Evolutionary conservation across 2,329 filamentous ascomycete species (phyloP), one percentile per base, ranked within the genome.

Genomic region (Pseudocercospora eumusae): DNA sequence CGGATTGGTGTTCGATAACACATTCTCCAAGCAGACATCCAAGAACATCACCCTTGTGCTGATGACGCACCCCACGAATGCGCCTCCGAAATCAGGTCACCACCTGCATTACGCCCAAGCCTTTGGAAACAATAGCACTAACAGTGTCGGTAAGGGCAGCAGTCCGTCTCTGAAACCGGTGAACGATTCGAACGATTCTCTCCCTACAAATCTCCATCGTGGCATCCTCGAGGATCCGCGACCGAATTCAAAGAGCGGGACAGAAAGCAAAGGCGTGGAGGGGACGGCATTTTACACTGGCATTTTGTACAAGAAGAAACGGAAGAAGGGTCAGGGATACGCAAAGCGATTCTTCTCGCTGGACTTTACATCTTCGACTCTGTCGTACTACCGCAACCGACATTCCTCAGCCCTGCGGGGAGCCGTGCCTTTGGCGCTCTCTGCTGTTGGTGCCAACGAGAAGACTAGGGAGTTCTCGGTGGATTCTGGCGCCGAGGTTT

Each of bases 1-100:
- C 75, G 95, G 93, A 60, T 82, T 99, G 64, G 92, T 98, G 31
- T 96, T 99, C 73, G 95, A 99, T 84, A 99, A 99, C 74, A 99
- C 95, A 27, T 99, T 99, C 75, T 96, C 93, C 63, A 98, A 97
- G 79, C 91, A 89, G 76, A 88, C 90, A 45, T 95, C 93, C 57
- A 99, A 99, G 79, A 96, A 90, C 28, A 92, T 92, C 20, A 98
- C 93, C 7, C 91, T 99, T 72, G 93, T 97, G 36, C 86, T 99
- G 57, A 84, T 98, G 75, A 98, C 92, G 42, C 97, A 98, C 72
- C 93, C 93, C 9, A 93, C 92, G 36, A 89, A 88, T 68, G 84
- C 87, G 5, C 86, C 91, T 33, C 91, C 91, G 0, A 90, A 91
- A 72, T 87, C 87, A 15, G 87, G 87, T 3, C 86, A 88, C 66